Evolutionary conservation across 2,329 filamentous ascomycete species (phyloP), one percentile per base, ranked within the genome.

Genomic region (Cladophialophora chaetospira): DNA sequence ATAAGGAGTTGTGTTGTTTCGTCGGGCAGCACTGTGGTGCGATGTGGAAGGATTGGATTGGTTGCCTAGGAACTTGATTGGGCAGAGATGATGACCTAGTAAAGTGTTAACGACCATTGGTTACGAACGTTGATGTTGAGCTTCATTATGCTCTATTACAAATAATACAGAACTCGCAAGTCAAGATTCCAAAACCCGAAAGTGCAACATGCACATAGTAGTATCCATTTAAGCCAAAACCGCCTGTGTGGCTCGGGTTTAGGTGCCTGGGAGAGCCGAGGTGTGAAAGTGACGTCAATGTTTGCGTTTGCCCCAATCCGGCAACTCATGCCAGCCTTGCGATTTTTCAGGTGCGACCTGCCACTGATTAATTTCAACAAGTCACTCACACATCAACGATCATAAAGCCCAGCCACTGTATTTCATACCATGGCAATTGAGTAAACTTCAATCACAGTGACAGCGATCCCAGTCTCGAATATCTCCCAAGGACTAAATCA

Each of bases 371-470:
- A 54, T 50, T 33, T 47, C 35, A 52, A 15, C 17, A 40, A 58
- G 54, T 57, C 57, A 59, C 42, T 44, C 47, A 44, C 31, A 31
- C 10, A 13, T n/a, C 43, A 42, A n/a, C n/a, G n/a, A n/a, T n/a
- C n/a, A n/a, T n/a, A n/a, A n/a, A n/a, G 17, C 61, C 63, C 64
- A 66, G 53, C 64, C 64, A 62, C 63, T 55, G 61, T 45, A 63
- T 66, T 66, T 55, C 57, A 53, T 25, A 33, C 10, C 63, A 63
- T 59, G 55, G 61, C 58, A 53, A 47, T 52, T 28, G 31, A 19
- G 29, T 54, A 19, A 47, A 58, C 42, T 28, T 48, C 53, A 57
- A 62, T 62, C 58, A 55, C 49, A 53, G 50, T 46, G 29, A 29
- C 46, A 13, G 17, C 48, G 51, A 29, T 46, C 36, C 57, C 60